Conservation (phyloP, 2,329 filamentous ascomycete genomes). For the Cucurbitaria berberidis region DNA sequence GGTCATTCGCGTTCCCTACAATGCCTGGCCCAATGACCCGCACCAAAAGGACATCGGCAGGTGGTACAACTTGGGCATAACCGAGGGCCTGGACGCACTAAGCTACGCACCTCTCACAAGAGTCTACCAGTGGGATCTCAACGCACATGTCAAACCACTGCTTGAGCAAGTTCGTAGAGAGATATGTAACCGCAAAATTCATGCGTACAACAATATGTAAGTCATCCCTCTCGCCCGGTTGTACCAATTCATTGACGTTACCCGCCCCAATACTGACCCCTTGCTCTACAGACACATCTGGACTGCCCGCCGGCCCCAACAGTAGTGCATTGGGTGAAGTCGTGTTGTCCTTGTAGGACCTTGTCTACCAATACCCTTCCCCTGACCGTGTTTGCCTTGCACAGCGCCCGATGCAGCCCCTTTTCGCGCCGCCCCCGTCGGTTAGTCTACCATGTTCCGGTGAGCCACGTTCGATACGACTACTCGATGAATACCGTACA, state of each 20-base stretch:
- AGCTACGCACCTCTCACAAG: conserved; percentile 75
- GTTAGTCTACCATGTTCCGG: conserved; percentile 10
- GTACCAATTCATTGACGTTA: conserved; percentile 34
- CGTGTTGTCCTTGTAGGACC: conserved; percentile 18
- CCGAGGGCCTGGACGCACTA: conserved; percentile 74
- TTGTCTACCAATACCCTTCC: conserved; percentile 14
- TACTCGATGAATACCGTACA: not conserved
- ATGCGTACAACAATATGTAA: conserved; percentile 79
- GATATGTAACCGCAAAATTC: conserved; percentile 70
- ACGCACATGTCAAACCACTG: conserved; percentile 67
- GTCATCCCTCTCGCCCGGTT: conserved; percentile 47
- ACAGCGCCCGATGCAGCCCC: conserved; percentile 14
- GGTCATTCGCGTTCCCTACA: conserved; percentile 73
- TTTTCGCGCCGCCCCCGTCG: conserved; percentile 8
- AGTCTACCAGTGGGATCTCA: conserved; percentile 64
- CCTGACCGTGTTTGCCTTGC: conserved; percentile 15
- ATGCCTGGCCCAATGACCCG: conserved; percentile 71
- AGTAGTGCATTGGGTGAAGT: conserved; percentile 32
- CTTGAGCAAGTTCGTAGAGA: conserved; percentile 69
- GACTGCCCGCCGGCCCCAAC: conserved; percentile 54
- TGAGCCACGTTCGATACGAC: conserved; percentile 26
- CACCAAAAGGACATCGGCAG: conserved; percentile 72
- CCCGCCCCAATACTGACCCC: conserved; percentile 34
- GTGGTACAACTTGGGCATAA: conserved; percentile 84
- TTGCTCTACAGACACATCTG: conserved; percentile 54